Percentiles rank a stretch among this genome's conserved stretches.
phyloP scores from a whole-genome alignment of 106 monocot species.

The Platanthera guangdongensis region DNA sequence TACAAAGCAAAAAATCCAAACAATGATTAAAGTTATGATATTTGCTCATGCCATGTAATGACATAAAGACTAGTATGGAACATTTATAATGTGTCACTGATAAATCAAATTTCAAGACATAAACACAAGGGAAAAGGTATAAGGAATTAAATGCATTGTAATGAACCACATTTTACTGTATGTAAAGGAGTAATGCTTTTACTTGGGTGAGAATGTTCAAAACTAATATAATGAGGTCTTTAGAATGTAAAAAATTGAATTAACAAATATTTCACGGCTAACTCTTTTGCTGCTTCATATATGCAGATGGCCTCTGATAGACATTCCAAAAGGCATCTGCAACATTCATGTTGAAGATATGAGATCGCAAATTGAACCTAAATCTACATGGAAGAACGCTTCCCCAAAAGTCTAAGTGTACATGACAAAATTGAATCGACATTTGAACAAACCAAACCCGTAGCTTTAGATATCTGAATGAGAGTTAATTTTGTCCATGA shows the following conservation, averaged over 20 bases:
- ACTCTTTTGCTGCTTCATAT: too few relatives aligned
- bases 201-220: too few relatives aligned
- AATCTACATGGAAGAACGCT: too few relatives aligned
- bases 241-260: too few relatives aligned
- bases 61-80: not conserved
- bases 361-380: conserved; percentile 67
- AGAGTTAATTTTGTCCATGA: too few relatives aligned
- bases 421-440: too few relatives aligned
- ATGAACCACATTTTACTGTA: not conserved
- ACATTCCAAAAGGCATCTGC: conserved; percentile 51
- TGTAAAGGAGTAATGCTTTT: too few relatives aligned
- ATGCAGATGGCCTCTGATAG: conserved; percentile 46
- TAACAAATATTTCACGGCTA: too few relatives aligned
- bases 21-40: not conserved
- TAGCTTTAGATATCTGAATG: too few relatives aligned
- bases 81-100: not conserved
- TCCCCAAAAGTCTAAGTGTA: too few relatives aligned
- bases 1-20: not conserved
- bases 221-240: too few relatives aligned
- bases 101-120: not conserved
- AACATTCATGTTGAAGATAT: conserved; percentile 66
- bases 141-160: not conserved
- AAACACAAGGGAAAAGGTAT: not conserved
- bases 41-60: not conserved
- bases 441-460: too few relatives aligned